Evolutionary conservation across 192 early-diverging fungal genomes (phyloP), one percentile per base, ranked within the genome.

Genomic region (Coemansia sp.): DNA sequence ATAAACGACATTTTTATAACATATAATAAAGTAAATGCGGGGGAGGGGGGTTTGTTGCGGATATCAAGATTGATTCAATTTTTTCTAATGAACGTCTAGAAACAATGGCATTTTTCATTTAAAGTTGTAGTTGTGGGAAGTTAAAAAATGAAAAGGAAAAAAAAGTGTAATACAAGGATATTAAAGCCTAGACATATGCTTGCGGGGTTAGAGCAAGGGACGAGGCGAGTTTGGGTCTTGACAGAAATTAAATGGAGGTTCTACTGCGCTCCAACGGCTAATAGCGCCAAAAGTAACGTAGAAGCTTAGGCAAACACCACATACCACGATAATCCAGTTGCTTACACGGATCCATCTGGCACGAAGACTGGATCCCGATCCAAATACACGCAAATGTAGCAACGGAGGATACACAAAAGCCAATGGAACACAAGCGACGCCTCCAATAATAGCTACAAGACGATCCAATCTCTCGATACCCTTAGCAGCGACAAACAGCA

Each of bases 391-490:
- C 48, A 86, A 77, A 75, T 96, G 93, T 82, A 96, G 92, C 51
- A 94, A 72, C 36, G 91, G 84, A 17, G 94, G 94, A 75, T 92
- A 94, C 66, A 94, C 89, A 73, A 94, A 94, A 14, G 84, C 84
- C 11, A 91, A 63, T 2, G 89, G 88, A 5, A 86, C 86, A 63
- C 85, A 88, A 7, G 91, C 91, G 54, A 91, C 84, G 48, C 88
- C 89, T 7, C 94, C 93, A 29, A 96, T 88, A 25, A 96, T 79
- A 7, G 87, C 87, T 28, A 93, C 90, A 68, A 93, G 87, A 68
- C 87, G 86, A 71, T 94, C 91, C 30, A 92, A 84, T 56, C 90
- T 80, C 60, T 86, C 85, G 8, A 87, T 83, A 7, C 91, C 94
- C 29, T 83, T 67, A 74, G 89, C 90, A 4, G 94, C 87, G 40